Base-by-base conservation (phyloP, 805 yeast genomes). In the Blastobotrys mokoenaii region DNA sequence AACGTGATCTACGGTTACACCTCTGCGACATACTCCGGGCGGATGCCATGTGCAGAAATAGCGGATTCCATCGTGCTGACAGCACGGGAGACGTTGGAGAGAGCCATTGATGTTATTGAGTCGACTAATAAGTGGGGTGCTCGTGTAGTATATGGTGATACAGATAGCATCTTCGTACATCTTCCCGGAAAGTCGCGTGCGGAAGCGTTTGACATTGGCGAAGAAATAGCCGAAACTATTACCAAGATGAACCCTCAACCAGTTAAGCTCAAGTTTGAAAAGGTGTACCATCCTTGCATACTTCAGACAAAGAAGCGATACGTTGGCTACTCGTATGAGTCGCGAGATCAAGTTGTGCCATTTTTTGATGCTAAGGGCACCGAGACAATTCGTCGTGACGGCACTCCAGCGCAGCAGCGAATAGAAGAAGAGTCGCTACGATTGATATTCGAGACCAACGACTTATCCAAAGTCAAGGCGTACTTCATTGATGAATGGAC, bases 1-100 rank as follows among this genome's bases (percentile, higher is more conserved):
- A 89, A 88, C 62, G 98, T 93, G 7, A 90, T 96, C 0, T 93
- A 93, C 65, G 98, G 98, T 0, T 93, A 93, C 59, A 74, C 97
- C 0, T 83, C 96, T 0, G 98, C 98, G 0, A 79, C 96, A 0
- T 93, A 83, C 58, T 86, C 96, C 7, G 98, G 98, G 0, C 69
- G 98, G 51, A 93, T 93, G 98, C 97, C 98, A 0, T 85, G 93
- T 55, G 80, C 95, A 0, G 97, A 89, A 59, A 73, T 93, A 27
- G 96, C 98, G 0, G 98, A 93, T 65, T 83, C 94, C 10, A 86
- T 93, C 60, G 98, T 93, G 1, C 79, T 88, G 17, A 80, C 93
- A 0, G 98, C 93, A 0, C 69, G 97, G 44, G 97, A 90, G 62
- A 82, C 87, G 0, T 65, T 93, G 41, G 80, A 79, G 44, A 71